phyloP scores from a whole-genome alignment of 257 asterid species.

The Mentha longifolia region DNA sequence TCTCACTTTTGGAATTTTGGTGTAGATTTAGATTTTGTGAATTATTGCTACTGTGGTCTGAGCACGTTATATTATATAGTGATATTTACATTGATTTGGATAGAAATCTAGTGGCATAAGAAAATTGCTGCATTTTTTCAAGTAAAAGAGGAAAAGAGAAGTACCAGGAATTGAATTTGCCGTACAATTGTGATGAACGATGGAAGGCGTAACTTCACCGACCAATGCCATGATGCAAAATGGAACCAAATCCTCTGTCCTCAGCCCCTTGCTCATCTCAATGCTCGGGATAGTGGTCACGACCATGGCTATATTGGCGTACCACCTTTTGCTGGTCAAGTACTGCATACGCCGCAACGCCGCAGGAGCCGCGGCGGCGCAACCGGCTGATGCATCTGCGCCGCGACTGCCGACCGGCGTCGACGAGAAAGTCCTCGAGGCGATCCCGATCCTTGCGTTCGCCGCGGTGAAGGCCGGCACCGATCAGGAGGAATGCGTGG shows the following conservation, averaged over 20 bases:
- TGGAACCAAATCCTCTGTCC: constrained; percentile 14
- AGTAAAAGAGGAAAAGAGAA: too few species aligned
- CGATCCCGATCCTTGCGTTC: constrained; percentile 52
- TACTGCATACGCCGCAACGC: constrained; percentile 43
- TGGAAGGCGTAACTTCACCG: constrained; percentile 50
- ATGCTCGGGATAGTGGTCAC: constrained; percentile 49
- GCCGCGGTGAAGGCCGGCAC: constrained; percentile 23
- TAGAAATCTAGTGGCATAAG: neutral
- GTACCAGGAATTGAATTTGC: neutral
- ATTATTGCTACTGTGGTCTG: neutral
- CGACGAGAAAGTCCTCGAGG: constrained; percentile 45
- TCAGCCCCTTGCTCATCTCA: constrained; percentile 49
- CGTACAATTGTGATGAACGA: constrained; percentile 33
- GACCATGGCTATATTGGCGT: constrained; percentile 39
- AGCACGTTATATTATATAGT: neutral
- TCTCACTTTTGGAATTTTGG: neutral
- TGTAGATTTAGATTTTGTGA: neutral
- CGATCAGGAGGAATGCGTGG: constrained; percentile 59
- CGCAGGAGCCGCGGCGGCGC: constrained; percentile 13
- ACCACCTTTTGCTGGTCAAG: constrained; percentile 53
- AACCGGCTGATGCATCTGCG: neutral
- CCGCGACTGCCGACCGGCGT: constrained; percentile 38
- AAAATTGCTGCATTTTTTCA: neutral
- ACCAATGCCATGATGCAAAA: constrained; percentile 30
- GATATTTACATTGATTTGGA: neutral